These are phyloP conservation scores for Colletotrichum destructivum DNA, from an alignment of 2,329 filamentous ascomycete species.

Conservation along the genomic window DNA sequence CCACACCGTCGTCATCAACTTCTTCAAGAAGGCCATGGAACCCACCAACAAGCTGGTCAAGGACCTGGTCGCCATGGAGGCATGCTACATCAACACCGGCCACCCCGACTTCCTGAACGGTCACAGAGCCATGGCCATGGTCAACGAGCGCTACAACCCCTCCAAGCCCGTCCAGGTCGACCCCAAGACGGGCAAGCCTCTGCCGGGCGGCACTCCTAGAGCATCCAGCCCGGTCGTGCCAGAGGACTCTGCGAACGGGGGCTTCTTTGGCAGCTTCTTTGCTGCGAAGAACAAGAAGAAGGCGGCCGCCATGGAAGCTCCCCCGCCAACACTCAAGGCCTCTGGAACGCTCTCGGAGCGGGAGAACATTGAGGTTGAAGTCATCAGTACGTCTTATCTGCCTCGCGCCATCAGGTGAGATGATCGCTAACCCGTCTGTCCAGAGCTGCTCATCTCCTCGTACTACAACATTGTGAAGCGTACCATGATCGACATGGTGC, in stretches of 20 bases:
- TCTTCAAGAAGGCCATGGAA: conserved; percentile 99
- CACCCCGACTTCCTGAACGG: conserved; percentile 98
- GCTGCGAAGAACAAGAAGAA: conserved; percentile 99
- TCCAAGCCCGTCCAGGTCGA: conserved; percentile 93
- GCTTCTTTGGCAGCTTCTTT: conserved; percentile 99
- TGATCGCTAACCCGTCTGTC: conserved; percentile 34
- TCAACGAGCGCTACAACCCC: conserved; percentile 90
- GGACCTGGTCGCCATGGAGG: conserved; percentile 95
- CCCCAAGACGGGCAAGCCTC: conserved; percentile 97
- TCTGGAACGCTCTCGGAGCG: conserved; percentile 94
- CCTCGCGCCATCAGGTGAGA: not conserved
- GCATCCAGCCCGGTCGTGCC: conserved; percentile 81
- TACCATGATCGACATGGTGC: conserved; percentile 99
- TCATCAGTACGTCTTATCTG: conserved; percentile 82
- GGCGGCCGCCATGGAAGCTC: conserved; percentile 99
- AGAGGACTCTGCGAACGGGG: conserved; percentile 72
- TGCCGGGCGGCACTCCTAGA: conserved; percentile 79
- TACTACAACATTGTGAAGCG: conserved; percentile 99
- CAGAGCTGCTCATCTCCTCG: conserved; percentile 93
- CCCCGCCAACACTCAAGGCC: conserved; percentile 92
- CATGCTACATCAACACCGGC: conserved; percentile 98
- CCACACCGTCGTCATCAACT: conserved; percentile 89
- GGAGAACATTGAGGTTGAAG: conserved; percentile 95
- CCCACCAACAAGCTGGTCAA: conserved; percentile 97
- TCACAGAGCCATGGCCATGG: conserved; percentile 96